Evolutionary conservation across 257 asterid genomes (phyloP), one percentile per base, ranked within the genome.

Genomic region (Solanum pimpinellifolium): DNA sequence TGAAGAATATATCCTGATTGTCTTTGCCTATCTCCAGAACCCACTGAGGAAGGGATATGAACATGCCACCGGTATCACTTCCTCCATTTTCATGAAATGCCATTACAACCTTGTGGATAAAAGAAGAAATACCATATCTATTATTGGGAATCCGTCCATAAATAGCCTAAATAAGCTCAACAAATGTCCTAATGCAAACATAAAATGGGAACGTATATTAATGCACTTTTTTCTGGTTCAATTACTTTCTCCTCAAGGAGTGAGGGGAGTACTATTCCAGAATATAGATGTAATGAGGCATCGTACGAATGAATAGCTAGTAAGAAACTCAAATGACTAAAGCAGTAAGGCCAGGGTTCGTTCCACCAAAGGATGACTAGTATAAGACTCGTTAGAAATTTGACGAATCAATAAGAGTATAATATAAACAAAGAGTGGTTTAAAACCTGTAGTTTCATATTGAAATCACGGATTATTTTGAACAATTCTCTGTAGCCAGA

Each of bases 1-100:
- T 92, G 94, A 94, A 94, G 93, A 93, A 94, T 81, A 94, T 92
- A 85, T 94, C 98, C 87, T 91, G 98, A 87, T 92, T 94, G 91
- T 80, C 91, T 88, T 93, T 94, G 27, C 97, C 98, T 81, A 94
- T 92, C 89, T 94, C 96, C 93, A 94, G 44, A 91, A 94, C 91
- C 98, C 98, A 94, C 60, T 93, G 95, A 11, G 98, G 98, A 39
- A 94, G 95, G 87, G 97, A 90, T 85, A 94, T 90, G 83, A 90
- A 87, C 74, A 90, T 87, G 88, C 96, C 93, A 86, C 92, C 91
- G 15, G 92, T 87, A 88, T 92, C 95, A 90, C 89, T 91, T 90
- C 96, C 96, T 85, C 95, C 95, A 77, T 90, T 87, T 92, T 93
- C 95, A 88, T 94, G 96, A 91, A 94, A 94, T 59, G 95, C 94